Base-by-base conservation (phyloP, 2,329 filamentous ascomycete genomes). In the Xylaria sp. region DNA sequence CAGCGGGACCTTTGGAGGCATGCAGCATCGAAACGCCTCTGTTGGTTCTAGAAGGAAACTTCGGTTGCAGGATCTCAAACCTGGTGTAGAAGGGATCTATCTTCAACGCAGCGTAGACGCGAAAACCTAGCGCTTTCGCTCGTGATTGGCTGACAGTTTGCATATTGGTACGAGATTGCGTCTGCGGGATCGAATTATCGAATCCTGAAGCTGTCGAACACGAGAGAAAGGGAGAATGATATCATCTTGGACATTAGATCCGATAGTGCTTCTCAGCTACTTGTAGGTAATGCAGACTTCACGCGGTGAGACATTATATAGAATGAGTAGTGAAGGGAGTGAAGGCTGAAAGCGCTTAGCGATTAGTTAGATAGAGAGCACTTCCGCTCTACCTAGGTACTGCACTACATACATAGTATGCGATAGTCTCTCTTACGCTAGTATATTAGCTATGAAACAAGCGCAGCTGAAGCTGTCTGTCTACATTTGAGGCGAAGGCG, bases 401-500 rank as follows among this genome's bases (percentile, higher is more conserved):
- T 10, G 32, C 32, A 35, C 32, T 35, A 35, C n/a, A n/a, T 3
- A 40, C 13, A 13, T 40, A 6, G 40, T 42, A 6, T 44, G 5
- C 13, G 13, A 21, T 21, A 47, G 13, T 21, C 6, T 8, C 23
- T 5, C n/a, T 21, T 47, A 9, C 9, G n/a, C 44, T 25, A 21
- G 21, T 48, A 9, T 23, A 48, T 9, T 13, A 23, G 9, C 9
- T 3, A 23, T 65, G 54, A 65, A 63, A 63, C 61, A 57, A 57
- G 16, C 37, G 53, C 63, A 61, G 50, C 44, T 65, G 60, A 70
- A 54, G 66, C 35, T 12, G 57, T 32, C 58, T 54, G 10, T 37
- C n/a, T 55, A 23, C n/a, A 29, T 55, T 37, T 57, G 54, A 57
- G 54, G 54, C 32, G 35, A 57, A 57, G 51, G 51, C 29, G 44